phyloP scores from a whole-genome alignment of 176 grass and related monocot genomes.

The Chloris gayana region DNA sequence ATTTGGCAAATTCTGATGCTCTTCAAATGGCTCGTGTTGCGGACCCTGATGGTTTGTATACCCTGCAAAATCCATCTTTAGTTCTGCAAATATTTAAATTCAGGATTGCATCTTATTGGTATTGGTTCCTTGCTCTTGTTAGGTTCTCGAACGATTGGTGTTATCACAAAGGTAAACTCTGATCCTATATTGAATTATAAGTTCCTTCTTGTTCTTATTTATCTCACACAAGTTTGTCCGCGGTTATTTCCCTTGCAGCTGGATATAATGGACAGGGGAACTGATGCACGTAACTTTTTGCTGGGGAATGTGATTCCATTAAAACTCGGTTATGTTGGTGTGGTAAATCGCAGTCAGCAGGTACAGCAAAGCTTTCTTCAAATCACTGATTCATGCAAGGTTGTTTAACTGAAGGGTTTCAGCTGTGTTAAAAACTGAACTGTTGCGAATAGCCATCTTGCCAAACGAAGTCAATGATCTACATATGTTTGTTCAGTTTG shows the following conservation, averaged over 20 bases:
- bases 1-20: constrained; percentile 96
- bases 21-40: constrained; percentile 93
- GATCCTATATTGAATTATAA: constrained; percentile 1
- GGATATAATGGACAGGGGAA: constrained; percentile 99
- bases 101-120: constrained; percentile 16
- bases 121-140: constrained; percentile 39
- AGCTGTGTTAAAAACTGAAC: neutral
- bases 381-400: neutral
- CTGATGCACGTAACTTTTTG: constrained; percentile 95
- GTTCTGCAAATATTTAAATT: constrained; percentile 15
- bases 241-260: constrained; percentile 61
- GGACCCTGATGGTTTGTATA: constrained; percentile 84
- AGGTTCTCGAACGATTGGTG: constrained; percentile 99
- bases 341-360: constrained; percentile 93
- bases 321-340: constrained; percentile 90
- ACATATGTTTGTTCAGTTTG: neutral
- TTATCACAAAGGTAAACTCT: constrained; percentile 89
- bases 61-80: neutral
- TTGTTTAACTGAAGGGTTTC: constrained; percentile 11
- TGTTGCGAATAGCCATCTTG: neutral
- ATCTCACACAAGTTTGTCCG: constrained; percentile 2
- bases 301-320: constrained; percentile 96
- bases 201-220: neutral
- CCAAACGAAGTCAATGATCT: neutral
- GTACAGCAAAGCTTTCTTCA: constrained; percentile 38